Evolutionary conservation across 2,329 filamentous ascomycete species (phyloP), one percentile per base, ranked within the genome.

Genomic region (Cladophialophora immunda): DNA sequence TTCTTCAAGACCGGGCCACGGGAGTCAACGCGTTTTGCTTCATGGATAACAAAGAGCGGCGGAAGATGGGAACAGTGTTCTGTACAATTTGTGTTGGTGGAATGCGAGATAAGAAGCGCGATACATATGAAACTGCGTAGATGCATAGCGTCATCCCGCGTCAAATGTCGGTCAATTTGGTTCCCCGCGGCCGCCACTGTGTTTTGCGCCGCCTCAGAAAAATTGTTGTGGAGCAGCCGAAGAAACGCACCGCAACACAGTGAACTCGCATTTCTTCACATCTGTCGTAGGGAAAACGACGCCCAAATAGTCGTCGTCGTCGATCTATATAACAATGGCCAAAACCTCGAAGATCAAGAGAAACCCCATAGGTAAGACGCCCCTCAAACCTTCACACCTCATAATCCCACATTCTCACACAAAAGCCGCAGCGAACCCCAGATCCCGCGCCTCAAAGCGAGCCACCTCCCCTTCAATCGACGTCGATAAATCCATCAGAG

Each of bases 381-480:
- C 15, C 38, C 30, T 34, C 17, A n/a, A 34, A 5, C 17, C 38
- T 19, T 50, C n/a, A 4, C 7, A 2, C 0, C 32, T 7, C 29
- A 27, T 5, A 25, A 22, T 27, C n/a, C 25, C n/a, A n/a, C n/a
- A 9, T 36, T 11, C 29, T 22, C 58, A 45, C 50, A 56, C 15
- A 54, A 56, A 38, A 38, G 13, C 17, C n/a, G 50, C 68, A 88
- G 85, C 81, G 66, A 79, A 82, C 57, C 84, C 85, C 17, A 85
- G 85, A 73, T 88, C 87, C 58, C 86, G 87, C 64, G 86, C 87
- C 63, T 85, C 86, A 41, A 83, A 86, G 70, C 82, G 87, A 72
- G 86, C 82, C 68, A 81, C 79, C 61, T 86, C 85, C 5, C 87
- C 86, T 22, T 83, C 84, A 61, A 76, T 85, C 69, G 76, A 85